Evolutionary conservation across 768 basidiomycete species (phyloP).

Genomic region (Suillus alpinus): DNA sequence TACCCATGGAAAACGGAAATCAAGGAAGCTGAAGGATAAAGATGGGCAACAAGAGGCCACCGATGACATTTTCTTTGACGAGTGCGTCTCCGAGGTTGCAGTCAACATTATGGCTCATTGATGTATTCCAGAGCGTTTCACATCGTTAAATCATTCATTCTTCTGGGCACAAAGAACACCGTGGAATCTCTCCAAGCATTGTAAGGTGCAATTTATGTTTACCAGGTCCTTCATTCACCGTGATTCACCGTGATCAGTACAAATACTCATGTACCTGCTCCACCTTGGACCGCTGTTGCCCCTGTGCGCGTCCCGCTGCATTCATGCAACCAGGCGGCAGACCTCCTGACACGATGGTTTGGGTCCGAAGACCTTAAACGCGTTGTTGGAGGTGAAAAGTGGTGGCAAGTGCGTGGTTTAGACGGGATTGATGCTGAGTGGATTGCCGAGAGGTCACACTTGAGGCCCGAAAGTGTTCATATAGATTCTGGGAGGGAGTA

Average conservation of each 20-base stretch:
- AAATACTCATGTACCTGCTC: conserved; percentile 68
- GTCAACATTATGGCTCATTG: not conserved
- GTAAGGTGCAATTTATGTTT: conserved; percentile 28
- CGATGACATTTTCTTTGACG: conserved; percentile 67
- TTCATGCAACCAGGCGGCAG: conserved; percentile 61
- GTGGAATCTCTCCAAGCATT: conserved; percentile 72
- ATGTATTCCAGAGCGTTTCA: conserved; percentile 52
- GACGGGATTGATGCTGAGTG: conserved; percentile 67
- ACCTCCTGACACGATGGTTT: conserved; percentile 65
- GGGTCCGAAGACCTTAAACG: conserved; percentile 65
- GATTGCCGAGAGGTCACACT: conserved; percentile 52
- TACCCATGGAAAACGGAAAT: conserved; percentile 44
- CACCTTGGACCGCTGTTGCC: conserved; percentile 60
- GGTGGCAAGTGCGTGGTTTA: conserved; percentile 81
- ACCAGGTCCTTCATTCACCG: not conserved
- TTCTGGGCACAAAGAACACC: conserved; percentile 61
- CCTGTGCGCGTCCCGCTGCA: conserved; percentile 56
- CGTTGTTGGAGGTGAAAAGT: conserved; percentile 72
- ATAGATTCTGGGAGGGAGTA: conserved; percentile 30
- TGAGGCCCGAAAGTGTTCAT: conserved; percentile 22
- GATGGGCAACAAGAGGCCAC: conserved; percentile 42
- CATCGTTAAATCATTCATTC: conserved; percentile 71
- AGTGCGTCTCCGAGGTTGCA: conserved; percentile 40
- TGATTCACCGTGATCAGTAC: conserved; percentile 37
- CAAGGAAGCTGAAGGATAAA: conserved; percentile 34